Conservation (phyloP, 768 basidiomycete species). For the Epithele typhae region DNA sequence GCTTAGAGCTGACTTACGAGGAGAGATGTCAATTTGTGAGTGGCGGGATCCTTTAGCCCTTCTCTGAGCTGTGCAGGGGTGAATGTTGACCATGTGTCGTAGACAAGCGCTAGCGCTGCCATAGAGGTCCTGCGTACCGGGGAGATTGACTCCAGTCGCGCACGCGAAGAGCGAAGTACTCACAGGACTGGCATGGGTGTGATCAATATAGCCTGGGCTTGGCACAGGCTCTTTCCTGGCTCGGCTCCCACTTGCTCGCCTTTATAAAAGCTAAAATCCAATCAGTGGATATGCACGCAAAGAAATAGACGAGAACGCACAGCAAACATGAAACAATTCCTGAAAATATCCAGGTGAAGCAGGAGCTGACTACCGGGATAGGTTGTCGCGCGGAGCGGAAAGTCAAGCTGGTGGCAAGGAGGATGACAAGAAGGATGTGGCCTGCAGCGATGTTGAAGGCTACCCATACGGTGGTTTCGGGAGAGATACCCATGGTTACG, state of each 20-base stretch:
- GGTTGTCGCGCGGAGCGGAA: slow-evolving; percentile 35
- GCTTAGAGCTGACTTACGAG: too few species aligned
- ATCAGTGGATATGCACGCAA: not conserved
- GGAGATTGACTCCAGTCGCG: not conserved
- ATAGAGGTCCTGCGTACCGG: slow-evolving; percentile 9
- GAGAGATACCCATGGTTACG: too few species aligned
- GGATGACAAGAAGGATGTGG: too few species aligned
- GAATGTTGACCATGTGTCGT: slow-evolving; percentile 11
- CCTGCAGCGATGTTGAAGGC: too few species aligned
- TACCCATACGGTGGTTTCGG: too few species aligned
- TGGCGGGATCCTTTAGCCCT: too few species aligned
- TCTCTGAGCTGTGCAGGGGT: too few species aligned
- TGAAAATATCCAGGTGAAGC: slow-evolving; percentile 44
- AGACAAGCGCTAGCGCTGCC: slow-evolving; percentile 11
- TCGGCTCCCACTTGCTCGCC: slow-evolving; percentile 32
- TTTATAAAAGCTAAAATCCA: slow-evolving; percentile 32
- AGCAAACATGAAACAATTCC: slow-evolving; percentile 40
- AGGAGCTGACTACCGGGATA: slow-evolving; percentile 42
- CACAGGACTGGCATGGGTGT: slow-evolving; percentile 19
- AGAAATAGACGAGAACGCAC: slow-evolving; percentile 26
- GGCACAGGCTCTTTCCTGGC: slow-evolving; percentile 36
- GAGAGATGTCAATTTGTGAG: too few species aligned
- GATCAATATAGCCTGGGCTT: slow-evolving; percentile 40
- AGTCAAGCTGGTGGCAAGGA: slow-evolving; percentile 41
- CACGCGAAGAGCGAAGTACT: not conserved